Conservation (phyloP, 805 yeast species). For the Myxozyma neotropica region DNA sequence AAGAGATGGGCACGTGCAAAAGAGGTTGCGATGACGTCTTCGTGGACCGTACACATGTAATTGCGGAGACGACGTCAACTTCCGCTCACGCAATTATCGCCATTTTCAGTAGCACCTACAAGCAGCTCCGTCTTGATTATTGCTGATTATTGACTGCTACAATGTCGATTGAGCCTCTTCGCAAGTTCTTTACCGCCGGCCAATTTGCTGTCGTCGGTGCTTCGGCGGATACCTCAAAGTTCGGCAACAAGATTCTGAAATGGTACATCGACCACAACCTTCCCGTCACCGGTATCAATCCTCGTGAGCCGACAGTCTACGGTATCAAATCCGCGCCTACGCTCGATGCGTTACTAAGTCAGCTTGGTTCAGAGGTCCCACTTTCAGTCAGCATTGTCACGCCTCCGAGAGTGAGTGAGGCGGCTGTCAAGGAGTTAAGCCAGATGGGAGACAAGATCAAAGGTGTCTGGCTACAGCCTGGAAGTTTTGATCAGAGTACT, state of each 20-base stretch:
- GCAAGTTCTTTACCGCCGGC: constrained; percentile 55
- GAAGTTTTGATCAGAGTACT: constrained; percentile 61
- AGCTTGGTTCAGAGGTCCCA: constrained; percentile 45
- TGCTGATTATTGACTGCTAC: background rate
- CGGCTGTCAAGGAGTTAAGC: constrained; percentile 48
- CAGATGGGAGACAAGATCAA: constrained; percentile 45
- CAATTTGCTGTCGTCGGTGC: constrained; percentile 74
- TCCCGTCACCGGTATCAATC: constrained; percentile 69
- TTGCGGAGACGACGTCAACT: too few species aligned
- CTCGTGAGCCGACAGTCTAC: constrained; percentile 53
- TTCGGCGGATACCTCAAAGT: constrained; percentile 61
- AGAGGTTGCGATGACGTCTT: too few species aligned
- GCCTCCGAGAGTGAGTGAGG: constrained; percentile 64
- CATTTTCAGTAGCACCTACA: too few species aligned
- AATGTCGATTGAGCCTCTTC: constrained; percentile 27
- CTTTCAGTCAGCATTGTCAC: constrained; percentile 70
- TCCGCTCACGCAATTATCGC: background rate
- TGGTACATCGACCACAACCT: constrained; percentile 66
- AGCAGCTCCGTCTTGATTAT: background rate
- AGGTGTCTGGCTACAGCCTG: constrained; percentile 84
- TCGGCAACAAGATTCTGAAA: constrained; percentile 65
- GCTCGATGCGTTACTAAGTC: constrained; percentile 30
- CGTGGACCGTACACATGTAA: too few species aligned
- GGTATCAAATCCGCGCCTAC: constrained; percentile 46
- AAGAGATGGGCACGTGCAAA: too few species aligned